Evolutionary conservation across 192 early-diverging fungal species (phyloP).

Genomic region (Kappamyces sp.): DNA sequence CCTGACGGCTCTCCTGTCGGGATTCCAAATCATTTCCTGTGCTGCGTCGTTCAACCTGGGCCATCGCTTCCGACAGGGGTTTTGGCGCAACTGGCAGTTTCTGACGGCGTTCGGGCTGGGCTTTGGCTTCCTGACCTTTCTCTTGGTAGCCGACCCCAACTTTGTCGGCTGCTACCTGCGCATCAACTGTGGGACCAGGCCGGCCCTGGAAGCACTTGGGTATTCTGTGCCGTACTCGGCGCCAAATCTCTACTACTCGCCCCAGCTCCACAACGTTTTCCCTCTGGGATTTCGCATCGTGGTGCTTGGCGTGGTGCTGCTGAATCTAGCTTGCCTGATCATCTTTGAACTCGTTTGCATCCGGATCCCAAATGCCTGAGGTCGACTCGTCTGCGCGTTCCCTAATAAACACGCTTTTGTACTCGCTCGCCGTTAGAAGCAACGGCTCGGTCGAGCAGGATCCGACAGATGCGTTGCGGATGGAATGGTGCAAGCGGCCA

Average conservation of each 20-base stretch:
- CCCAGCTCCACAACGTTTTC: constrained; percentile 64
- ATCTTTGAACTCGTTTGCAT: constrained; percentile 24
- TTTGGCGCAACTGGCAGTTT: constrained; percentile 59
- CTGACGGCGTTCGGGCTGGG: constrained; percentile 40
- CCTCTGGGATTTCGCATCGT: constrained; percentile 53
- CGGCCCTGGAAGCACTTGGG: constrained; percentile 35
- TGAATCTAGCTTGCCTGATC: constrained; percentile 22
- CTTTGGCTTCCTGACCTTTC: constrained; percentile 39
- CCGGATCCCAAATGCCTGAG: background rate
- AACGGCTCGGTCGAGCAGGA: no score
- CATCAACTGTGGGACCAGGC: constrained; percentile 60
- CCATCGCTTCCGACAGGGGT: constrained; percentile 50
- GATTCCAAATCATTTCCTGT: constrained; percentile 67
- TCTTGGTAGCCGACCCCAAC: constrained; percentile 57
- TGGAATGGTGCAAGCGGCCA: no score
- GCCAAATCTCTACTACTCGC: constrained; percentile 50
- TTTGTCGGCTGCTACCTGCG: constrained; percentile 54
- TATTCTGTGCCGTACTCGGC: constrained; percentile 25
- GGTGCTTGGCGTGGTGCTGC: constrained; percentile 33
- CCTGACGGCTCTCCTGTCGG: constrained; percentile 49
- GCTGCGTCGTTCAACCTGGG: constrained; percentile 69
- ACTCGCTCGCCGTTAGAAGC: no score
- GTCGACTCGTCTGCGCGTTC: no score
- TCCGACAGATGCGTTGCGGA: no score
- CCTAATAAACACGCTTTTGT: no score